Evolutionary conservation across 148 eudicot species (phyloP), one percentile per base, ranked within the genome.

Genomic region (Chenopodium quinoa): DNA sequence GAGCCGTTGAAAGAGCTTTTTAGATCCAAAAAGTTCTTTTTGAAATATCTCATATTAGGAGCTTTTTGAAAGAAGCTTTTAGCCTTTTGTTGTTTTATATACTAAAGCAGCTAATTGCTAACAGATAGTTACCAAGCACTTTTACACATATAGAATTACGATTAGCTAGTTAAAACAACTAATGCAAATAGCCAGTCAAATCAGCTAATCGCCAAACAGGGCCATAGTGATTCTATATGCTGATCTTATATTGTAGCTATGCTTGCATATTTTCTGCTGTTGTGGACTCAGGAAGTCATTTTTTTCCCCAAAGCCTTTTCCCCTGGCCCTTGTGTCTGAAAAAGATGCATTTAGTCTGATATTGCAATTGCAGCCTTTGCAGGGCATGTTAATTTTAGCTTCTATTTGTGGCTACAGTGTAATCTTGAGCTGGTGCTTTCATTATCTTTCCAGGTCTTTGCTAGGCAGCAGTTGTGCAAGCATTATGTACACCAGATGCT

Each of bases 401-500:
- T 70, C 22, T 71, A 46, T 78, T 52, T 17, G 40, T 67, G 27
- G 14, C 56, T 76, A 47, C 19, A 29, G 17, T 77, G 34, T 81
- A 54, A 84, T 44, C 34, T 77, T 77, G 10, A 34, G 62, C 9
- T 73, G 31, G 37, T 50, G 22, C 10, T 20, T 84, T 29, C 37
- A 67, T 47, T 44, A 46, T 48, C 78, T 64, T 68, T 85, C 60
- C 88, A 96, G 99, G 90, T 87, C 60, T 91, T 89, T 87, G 87
- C 89, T 80, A 86, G 83, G 31, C 90, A 82, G 73, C 83, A 80
- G 66, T 77, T 93, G 84, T 85, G 90, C 86, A 86, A 85, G 69
- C 92, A 92, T 79, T 96, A 93, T 87, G 75, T 92, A 71, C 93
- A 86, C 84, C 95, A 93, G 80, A 91, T 96, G 95, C 85, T 90